Conservation (phyloP, 1,284 basidiomycete genomes). For the Cystobasidium slooffiae region DNA sequence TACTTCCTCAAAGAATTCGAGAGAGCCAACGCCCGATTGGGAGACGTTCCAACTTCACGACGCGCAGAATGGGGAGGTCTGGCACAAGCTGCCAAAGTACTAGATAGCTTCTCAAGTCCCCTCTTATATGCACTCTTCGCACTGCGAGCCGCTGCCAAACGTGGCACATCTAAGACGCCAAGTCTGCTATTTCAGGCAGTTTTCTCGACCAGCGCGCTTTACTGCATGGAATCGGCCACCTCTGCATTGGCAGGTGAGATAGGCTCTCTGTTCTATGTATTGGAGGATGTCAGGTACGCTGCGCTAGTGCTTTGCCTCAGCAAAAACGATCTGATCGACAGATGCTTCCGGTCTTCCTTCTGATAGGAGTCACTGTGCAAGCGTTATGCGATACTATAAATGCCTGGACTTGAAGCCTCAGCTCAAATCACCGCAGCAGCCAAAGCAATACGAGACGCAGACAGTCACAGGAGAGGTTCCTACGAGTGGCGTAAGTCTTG, state of each 20-base stretch:
- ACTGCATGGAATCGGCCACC: slow-evolving; percentile 28
- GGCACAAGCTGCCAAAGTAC: slow-evolving; percentile 15
- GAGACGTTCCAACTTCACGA: slow-evolving; percentile 25
- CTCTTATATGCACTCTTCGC: slow-evolving; percentile 40
- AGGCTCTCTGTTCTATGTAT: slow-evolving; percentile 12
- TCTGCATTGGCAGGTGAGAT: slow-evolving; percentile 25
- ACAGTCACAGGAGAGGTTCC: background rate
- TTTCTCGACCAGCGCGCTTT: slow-evolving; percentile 24
- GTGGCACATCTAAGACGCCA: no score
- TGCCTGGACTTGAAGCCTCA: slow-evolving; percentile 26
- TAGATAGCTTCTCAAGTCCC: slow-evolving; percentile 25
- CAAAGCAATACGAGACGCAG: slow-evolving; percentile 17
- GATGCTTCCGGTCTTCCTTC: background rate
- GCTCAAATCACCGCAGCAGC: slow-evolving; percentile 10
- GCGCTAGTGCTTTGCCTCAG: background rate
- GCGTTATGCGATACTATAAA: slow-evolving; percentile 35
- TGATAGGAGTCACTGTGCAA: slow-evolving; percentile 26
- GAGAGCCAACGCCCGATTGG: slow-evolving; percentile 30
- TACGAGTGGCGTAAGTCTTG: background rate
- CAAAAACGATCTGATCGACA: background rate
- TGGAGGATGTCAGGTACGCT: slow-evolving; percentile 39
- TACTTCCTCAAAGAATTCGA: slow-evolving; percentile 23
- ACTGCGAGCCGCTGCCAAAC: slow-evolving; percentile 22
- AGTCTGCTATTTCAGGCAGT: background rate
- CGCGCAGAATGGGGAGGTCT: slow-evolving; percentile 17